Base-by-base conservation (phyloP, 2,329 filamentous ascomycete species). In the Hypoxylon sp. region DNA sequence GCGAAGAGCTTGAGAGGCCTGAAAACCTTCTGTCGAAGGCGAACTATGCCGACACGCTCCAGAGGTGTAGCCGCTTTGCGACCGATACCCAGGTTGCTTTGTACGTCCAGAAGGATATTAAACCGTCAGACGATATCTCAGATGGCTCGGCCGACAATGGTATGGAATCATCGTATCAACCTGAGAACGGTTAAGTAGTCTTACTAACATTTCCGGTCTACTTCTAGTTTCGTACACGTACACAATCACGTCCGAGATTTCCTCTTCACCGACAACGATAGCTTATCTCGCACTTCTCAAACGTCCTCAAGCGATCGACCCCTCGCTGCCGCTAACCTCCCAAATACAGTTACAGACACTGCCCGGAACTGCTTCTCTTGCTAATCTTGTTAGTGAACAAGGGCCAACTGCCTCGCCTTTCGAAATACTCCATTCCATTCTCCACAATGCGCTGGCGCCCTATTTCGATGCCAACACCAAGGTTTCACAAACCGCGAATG, bases 401-500 rank as follows among this genome's bases (percentile, higher is more conserved):
- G 91, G 90, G 65, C 87, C 90, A 62, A 86, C 90, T 27, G 85
- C 91, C 62, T 97, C 94, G 50, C 94, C 95, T 2, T 98, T 94
- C 82, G 95, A 98, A 81, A 91, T 95, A 74, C 85, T 99, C 69
- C 94, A 98, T 82, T 93, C 95, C 65, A 88, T 97, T 75, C 89
- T 99, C 72, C 94, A 97, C 81, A 91, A 94, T 79, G 94, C 93
- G 73, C 85, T 99, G 77, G 93, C 93, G 75, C 96, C 97, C 42
- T 98, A 98, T 81, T 99, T 99, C 79, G 95, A 99, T 84, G 95
- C 94, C 74, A 97, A 94, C 79, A 97, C 94, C 65, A 95, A 94
- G 82, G 92, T 87, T 70, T 91, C 93, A 75, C 92, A 93, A 77
- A 82, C 88, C 55, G 82, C 83, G 63, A 88, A 87, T 76, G 89